These are phyloP conservation scores for Teratosphaeria destructans DNA, from an alignment of 2,329 filamentous ascomycete genomes.

Conservation along the genomic window DNA sequence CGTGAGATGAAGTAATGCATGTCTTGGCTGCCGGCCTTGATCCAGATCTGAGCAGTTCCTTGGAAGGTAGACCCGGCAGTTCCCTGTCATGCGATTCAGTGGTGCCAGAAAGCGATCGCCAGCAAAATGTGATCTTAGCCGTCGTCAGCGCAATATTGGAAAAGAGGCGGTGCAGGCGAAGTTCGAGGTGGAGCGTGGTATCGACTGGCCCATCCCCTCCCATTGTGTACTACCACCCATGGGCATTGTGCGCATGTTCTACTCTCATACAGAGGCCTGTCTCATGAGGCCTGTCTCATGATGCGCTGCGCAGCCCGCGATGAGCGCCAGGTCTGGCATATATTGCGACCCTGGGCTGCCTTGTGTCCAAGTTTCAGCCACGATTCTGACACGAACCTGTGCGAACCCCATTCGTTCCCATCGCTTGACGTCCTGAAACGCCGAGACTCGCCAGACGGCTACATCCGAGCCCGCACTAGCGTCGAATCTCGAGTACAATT, in stretches of 20 bases:
- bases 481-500: slow-evolving; percentile 1
- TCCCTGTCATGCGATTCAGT: not conserved
- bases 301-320: not conserved
- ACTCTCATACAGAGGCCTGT: not conserved
- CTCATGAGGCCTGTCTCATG: not conserved
- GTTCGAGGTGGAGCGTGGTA: not conserved
- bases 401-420: not conserved
- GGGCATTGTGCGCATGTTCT: not conserved
- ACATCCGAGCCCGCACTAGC: not conserved
- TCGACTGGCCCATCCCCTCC: not conserved
- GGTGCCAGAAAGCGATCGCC: not conserved
- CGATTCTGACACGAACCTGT: not conserved
- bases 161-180: not conserved
- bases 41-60: not conserved
- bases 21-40: not conserved
- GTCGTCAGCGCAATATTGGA: not conserved
- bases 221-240: not conserved
- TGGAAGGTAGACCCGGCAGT: not conserved
- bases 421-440: not conserved
- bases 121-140: not conserved
- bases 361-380: not conserved
- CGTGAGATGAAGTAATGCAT: not conserved
- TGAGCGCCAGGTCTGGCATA: not conserved
- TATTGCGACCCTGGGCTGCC: not conserved
- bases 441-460: not conserved